A percentile compares a stretch with the other conserved stretches of the same genome.
phyloP scores from a whole-genome alignment of 352 stramenopile genomes.

The Phytophthora syringae region DNA sequence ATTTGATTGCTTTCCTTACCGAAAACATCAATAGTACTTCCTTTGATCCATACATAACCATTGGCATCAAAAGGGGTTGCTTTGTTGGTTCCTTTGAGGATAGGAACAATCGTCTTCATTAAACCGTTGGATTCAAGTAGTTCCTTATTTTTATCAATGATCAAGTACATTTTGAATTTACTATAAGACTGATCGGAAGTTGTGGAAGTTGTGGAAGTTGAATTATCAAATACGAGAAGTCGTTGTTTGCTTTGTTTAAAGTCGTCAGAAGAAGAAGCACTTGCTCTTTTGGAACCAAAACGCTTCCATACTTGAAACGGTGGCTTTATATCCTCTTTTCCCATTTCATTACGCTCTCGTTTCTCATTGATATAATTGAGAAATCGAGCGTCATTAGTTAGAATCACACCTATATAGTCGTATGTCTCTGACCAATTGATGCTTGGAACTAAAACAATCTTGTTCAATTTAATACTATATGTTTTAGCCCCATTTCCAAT shows the following conservation, averaged over 20 bases:
- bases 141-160: constrained; percentile 18
- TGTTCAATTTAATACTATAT: constrained; percentile 4
- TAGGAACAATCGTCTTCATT: constrained; percentile 25
- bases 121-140: constrained; percentile 13
- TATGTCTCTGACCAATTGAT: constrained; percentile 15
- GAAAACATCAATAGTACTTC: constrained; percentile 21
- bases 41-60: constrained; percentile 27
- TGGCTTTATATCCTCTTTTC: constrained; percentile 14
- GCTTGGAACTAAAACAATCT: constrained; percentile 14
- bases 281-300: neutral
- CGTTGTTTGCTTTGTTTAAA: constrained; percentile 14
- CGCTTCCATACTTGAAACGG: neutral
- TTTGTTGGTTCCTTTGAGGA: constrained; percentile 19
- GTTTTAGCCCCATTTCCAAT: constrained; percentile 2
- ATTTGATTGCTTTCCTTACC: constrained; percentile 11
- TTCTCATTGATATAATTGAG: constrained; percentile 9
- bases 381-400: constrained; percentile 11
- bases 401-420: constrained; percentile 5
- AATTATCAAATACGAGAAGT: constrained; percentile 19
- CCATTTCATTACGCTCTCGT: neutral
- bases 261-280: neutral
- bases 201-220: constrained; percentile 19
- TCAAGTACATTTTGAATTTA: constrained; percentile 17
- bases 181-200: constrained; percentile 14
- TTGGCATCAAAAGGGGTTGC: constrained; percentile 18